These are phyloP conservation scores for Ophiocordyceps sinensis DNA, from an alignment of 2,329 filamentous ascomycete species.

Conservation along the genomic window DNA sequence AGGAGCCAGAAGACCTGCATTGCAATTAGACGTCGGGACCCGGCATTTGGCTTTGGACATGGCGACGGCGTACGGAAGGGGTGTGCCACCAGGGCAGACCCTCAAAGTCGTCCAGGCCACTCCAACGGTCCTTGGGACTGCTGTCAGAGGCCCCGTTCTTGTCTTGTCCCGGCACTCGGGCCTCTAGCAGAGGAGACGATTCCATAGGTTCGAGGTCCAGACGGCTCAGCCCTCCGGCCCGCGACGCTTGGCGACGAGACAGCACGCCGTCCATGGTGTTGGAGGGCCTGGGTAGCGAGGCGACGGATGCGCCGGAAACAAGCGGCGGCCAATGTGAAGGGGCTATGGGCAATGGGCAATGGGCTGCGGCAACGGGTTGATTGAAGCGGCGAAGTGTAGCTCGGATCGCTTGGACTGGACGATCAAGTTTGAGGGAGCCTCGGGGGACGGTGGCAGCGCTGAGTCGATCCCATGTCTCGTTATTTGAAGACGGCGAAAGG, in stretches of 20 bases:
- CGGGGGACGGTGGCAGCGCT: too few species aligned
- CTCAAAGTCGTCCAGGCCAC: conserved; percentile 41
- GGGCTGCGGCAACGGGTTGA: background rate
- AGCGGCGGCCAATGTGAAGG: background rate
- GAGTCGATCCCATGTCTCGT: too few species aligned
- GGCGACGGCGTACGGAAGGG: conserved; percentile 38
- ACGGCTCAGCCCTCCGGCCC: background rate
- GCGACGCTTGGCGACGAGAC: background rate
- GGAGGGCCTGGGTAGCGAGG: background rate
- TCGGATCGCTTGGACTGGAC: background rate
- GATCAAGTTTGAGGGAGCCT: background rate
- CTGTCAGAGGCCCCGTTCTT: conserved; percentile 2
- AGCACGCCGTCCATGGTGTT: background rate
- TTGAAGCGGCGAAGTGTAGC: background rate
- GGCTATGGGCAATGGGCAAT: background rate
- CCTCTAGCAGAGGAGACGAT: conserved; percentile 2
- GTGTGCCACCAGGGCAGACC: conserved; percentile 45
- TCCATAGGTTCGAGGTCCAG: background rate
- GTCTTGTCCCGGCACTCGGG: background rate
- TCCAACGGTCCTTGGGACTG: conserved; percentile 22
- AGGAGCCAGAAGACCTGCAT: conserved; percentile 68
- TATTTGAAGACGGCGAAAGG: too few species aligned
- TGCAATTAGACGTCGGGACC: conserved; percentile 8
- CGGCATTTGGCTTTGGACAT: background rate
- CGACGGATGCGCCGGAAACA: background rate